These are phyloP conservation scores for Coemansia sp. DNA, from an alignment of 192 early-diverging fungal species.

Conservation along the genomic window DNA sequence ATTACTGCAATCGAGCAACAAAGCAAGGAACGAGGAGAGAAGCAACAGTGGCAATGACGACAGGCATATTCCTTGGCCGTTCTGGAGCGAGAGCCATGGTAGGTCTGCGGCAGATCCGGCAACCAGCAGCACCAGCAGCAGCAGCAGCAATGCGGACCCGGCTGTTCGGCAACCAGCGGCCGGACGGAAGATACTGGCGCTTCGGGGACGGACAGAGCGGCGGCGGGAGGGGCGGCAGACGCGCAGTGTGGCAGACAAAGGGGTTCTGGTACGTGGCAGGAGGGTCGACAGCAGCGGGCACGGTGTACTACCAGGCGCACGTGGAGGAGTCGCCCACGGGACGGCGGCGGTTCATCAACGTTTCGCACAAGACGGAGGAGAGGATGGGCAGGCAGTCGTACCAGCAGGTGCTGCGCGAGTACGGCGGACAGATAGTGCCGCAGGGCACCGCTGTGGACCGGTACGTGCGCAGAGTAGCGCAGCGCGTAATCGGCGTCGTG, in stretches of 20 bases:
- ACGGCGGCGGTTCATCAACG: constrained; percentile 52
- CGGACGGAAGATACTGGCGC: constrained; percentile 10
- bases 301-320: constrained; percentile 43
- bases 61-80: too few relatives aligned
- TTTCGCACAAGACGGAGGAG: constrained; percentile 25
- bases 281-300: constrained; percentile 12
- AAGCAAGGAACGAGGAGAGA: too few relatives aligned
- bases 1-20: too few relatives aligned
- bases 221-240: constrained; percentile 4
- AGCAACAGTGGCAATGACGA: too few relatives aligned
- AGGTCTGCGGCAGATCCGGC: too few relatives aligned
- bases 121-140: too few relatives aligned
- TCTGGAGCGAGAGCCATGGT: too few relatives aligned
- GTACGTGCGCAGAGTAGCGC: constrained; percentile 72
- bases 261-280: constrained; percentile 37
- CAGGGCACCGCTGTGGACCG: constrained; percentile 59
- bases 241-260: constrained; percentile 21
- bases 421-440: constrained; percentile 68
- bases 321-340: constrained; percentile 52
- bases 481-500: constrained; percentile 66
- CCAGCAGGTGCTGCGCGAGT: constrained; percentile 65
- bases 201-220: background rate
- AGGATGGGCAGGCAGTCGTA: constrained; percentile 72
- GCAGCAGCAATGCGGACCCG: background rate
- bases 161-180: background rate